Evolutionary conservation across 176 grass and related monocot genomes (phyloP), one percentile per base, ranked within the genome.

Genomic region (Raddia guianensis): DNA sequence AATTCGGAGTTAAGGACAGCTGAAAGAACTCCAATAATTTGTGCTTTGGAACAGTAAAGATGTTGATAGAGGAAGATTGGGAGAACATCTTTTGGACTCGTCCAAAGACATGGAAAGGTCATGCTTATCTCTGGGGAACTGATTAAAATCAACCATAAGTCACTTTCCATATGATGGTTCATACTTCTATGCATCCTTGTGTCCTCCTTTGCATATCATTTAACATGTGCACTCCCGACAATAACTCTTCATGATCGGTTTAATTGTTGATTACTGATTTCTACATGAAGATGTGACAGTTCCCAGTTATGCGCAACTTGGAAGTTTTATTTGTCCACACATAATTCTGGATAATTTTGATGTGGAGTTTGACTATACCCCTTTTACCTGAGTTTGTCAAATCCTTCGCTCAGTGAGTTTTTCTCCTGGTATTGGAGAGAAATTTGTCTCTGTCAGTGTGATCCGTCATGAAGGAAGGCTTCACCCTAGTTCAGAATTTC

Each of bases 41-140:
- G 37, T 79, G 10, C 18, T 68, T 66, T 32, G 3, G 27, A 54
- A 54, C 32, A 54, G 49, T 51, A 33, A 15, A 3, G 49, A 55
- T 44, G 35, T 44, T 2, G 6, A 5, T 44, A 14, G 4, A 7
- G 3, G 45, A 66, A 45, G 34, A 44, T 13, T 6, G 3, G 18
- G 34, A 27, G 21, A 20, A 49, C 32, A 15, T 4, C 64, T 45
- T 43, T 56, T 49, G 63, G 12, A 11, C 11, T 68, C 34, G 27
- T 56, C 34, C 12, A 56, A 79, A 68, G 59, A 68, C 63, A 79
- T 65, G 60, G 61, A 79, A 43, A 37, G 53, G 49, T 54, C 49
- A 9, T 45, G 35, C 63, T 45, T 66, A 65, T 66, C 63, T 79
- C 33, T 4, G 35, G n/a, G 49, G 51, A 68, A 66, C 18, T 54